A percentile compares a stretch with the other conserved stretches of the same genome.
These are phyloP conservation scores for Tilletia caries DNA, from an alignment of 1,284 basidiomycete species.

Conservation along the genomic window DNA sequence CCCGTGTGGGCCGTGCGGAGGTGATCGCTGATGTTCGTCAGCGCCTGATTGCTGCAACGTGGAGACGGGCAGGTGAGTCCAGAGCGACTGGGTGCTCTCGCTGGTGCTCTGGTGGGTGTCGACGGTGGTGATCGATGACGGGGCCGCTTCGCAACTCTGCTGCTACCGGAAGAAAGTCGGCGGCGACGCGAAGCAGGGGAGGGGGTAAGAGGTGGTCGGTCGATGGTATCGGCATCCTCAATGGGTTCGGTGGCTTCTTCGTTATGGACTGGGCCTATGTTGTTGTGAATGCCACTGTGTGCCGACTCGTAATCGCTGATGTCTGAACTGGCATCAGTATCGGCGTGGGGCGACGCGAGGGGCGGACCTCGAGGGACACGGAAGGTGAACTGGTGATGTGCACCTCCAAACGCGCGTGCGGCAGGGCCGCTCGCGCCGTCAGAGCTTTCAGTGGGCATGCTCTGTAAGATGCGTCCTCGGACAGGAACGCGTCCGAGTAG, in stretches of 20 bases:
- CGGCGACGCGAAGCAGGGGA: background rate
- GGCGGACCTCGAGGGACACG: too few species aligned
- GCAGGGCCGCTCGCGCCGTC: too few species aligned
- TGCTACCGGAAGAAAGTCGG: background rate
- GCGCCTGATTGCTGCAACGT: background rate
- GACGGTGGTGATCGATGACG: background rate
- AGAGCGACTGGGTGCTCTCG: background rate
- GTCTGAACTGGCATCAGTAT: background rate
- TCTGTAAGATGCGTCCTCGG: too few species aligned
- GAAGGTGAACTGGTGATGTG: too few species aligned
- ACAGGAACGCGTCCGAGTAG: too few species aligned
- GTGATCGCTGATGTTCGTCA: background rate
- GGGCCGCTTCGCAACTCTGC: background rate
- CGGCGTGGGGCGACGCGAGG: background rate
- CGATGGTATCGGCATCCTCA: background rate
- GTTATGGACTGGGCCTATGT: background rate
- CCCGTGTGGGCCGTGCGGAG: background rate
- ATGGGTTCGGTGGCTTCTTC: background rate
- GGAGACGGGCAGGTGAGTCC: background rate
- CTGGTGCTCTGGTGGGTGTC: background rate
- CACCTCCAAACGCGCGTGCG: too few species aligned
- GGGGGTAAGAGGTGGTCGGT: background rate
- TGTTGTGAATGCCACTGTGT: background rate
- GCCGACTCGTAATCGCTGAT: slow-evolving; percentile 1
- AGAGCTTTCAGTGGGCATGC: too few species aligned